phyloP scores from a whole-genome alignment of 805 yeast genomes.

The Nakazawaea ernobii region DNA sequence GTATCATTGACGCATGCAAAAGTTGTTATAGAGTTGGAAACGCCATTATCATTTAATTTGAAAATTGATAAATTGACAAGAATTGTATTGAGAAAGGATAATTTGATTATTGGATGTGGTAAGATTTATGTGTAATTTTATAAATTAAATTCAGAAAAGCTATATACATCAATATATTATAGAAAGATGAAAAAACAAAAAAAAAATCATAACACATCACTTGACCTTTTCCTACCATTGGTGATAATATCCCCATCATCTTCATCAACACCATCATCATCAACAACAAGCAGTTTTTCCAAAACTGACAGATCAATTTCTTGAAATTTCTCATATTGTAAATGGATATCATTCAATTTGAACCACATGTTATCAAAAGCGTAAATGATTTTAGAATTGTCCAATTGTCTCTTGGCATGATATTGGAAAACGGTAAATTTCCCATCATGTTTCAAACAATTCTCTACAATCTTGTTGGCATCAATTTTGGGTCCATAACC shows the following conservation, averaged over 20 bases:
- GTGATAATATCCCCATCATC: not conserved
- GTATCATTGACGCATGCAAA: constrained; percentile 53
- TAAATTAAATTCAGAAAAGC: not conserved
- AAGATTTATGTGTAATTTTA: not conserved
- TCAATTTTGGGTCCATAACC: constrained; percentile 12
- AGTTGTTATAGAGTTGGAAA: constrained; percentile 46
- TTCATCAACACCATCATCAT: constrained; percentile 19
- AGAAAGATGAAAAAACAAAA: no score
- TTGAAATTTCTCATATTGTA: constrained; percentile 22
- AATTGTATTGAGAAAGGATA: constrained; percentile 65
- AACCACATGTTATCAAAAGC: constrained; percentile 68
- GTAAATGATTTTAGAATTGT: constrained; percentile 30
- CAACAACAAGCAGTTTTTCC: constrained; percentile 12
- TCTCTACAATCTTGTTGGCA: constrained; percentile 8
- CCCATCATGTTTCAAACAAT: not conserved
- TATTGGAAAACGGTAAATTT: constrained; percentile 20
- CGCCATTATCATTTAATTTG: constrained; percentile 44
- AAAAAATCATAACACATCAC: not conserved
- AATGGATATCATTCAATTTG: constrained; percentile 35
- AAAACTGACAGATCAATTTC: constrained; percentile 7
- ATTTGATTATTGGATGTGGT: constrained; percentile 53
- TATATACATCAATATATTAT: not conserved
- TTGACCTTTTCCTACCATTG: not conserved
- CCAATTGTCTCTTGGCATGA: constrained; percentile 5
- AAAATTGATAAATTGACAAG: constrained; percentile 54